Percentiles rank a stretch among this genome's conserved stretches.
Evolutionary conservation across 164 flowering plant species (phyloP).

Genomic region (Umbellularia californica): DNA sequence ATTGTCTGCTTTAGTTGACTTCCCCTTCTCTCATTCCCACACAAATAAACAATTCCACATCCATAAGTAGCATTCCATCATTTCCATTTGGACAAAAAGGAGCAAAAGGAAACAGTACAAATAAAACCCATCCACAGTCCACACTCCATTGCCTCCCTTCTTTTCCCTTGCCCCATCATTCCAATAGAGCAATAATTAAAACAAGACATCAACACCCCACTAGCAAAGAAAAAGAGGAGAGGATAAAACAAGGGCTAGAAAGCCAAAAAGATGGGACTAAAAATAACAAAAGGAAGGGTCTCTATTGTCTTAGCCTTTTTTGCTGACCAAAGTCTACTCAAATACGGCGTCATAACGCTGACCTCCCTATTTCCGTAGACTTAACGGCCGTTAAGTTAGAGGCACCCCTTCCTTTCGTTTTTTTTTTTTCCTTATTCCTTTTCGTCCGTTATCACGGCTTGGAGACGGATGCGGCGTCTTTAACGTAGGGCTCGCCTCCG

Average conservation of each 20-base stretch:
- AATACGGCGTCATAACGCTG: background rate
- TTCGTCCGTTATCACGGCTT: constrained; percentile 40
- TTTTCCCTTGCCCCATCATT: background rate
- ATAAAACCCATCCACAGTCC: background rate
- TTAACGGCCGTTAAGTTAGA: background rate
- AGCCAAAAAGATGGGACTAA: background rate
- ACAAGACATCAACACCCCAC: background rate
- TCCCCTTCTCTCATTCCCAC: background rate
- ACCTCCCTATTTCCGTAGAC: background rate
- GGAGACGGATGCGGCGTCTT: constrained; percentile 63
- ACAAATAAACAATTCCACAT: too few species aligned
- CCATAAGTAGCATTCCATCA: background rate
- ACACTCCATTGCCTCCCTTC: background rate
- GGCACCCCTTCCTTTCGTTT: background rate
- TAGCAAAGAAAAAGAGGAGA: background rate
- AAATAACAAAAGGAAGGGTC: background rate
- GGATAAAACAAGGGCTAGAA: background rate
- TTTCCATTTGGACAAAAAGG: background rate
- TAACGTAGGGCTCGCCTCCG: constrained; percentile 33
- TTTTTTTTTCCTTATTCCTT: too few species aligned
- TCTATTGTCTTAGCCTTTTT: background rate
- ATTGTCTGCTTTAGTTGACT: background rate
- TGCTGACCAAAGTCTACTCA: background rate
- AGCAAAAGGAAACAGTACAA: too few species aligned
- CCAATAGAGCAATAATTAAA: background rate